Conservation (phyloP, 306 rosid species). For the Glycyrrhiza uralensis region DNA sequence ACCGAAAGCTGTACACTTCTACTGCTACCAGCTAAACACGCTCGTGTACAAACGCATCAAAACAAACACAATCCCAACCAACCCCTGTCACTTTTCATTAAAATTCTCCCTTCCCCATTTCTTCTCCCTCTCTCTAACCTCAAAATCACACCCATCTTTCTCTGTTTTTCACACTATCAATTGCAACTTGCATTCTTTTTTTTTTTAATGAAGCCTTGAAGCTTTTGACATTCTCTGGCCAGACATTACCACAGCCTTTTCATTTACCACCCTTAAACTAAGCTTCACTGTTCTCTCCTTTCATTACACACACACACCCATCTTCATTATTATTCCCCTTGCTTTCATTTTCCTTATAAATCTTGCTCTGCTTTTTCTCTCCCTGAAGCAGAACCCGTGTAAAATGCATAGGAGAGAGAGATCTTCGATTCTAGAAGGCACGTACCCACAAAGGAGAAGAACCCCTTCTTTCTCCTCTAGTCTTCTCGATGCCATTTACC, state of each 20-base stretch:
- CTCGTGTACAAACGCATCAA: background rate
- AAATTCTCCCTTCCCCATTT: background rate
- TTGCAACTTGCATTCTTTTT: constrained; percentile 27
- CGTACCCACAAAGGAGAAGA: constrained; percentile 57
- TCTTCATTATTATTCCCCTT: background rate
- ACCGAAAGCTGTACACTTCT: constrained; percentile 35
- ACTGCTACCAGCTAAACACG: constrained; percentile 37
- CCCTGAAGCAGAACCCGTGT: background rate
- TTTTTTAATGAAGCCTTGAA: constrained; percentile 38
- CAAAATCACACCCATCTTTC: constrained; percentile 17
- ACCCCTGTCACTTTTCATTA: background rate
- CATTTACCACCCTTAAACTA: constrained; percentile 25
- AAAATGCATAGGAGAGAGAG: constrained; percentile 30
- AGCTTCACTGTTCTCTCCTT: constrained; percentile 4
- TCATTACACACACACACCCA: background rate
- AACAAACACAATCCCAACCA: constrained; percentile 19
- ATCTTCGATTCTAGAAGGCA: constrained; percentile 1
- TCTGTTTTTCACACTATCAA: constrained; percentile 44
- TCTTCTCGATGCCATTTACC: constrained; percentile 56
- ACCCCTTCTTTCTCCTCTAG: constrained; percentile 73
- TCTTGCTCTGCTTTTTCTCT: background rate
- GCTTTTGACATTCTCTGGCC: constrained; percentile 54
- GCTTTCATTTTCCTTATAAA: constrained; percentile 15
- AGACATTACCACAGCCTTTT: constrained; percentile 55
- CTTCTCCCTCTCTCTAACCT: background rate